Percentiles rank a stretch among this genome's conserved stretches.
Evolutionary conservation across 179 eudicot species (phyloP).

Genomic region (Actinidia chinensis): DNA sequence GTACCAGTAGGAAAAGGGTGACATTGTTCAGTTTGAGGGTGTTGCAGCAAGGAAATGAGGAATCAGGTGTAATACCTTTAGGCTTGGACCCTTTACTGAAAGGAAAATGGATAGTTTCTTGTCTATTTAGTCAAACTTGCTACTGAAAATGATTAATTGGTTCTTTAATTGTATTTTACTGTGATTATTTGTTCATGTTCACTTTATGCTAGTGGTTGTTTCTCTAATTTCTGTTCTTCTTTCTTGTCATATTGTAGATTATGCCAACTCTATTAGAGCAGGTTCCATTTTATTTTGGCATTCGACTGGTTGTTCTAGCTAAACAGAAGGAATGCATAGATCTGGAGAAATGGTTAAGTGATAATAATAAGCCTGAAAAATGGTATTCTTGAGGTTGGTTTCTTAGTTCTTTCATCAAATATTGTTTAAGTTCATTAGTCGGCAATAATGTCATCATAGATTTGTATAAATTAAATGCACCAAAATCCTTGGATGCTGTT

Average conservation of each 20-base stretch:
- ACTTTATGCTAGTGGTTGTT: conserved; percentile 4
- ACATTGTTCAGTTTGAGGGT: background rate
- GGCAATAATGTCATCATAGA: too few species aligned
- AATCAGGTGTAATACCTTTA: background rate
- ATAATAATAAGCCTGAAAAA: conserved; percentile 50
- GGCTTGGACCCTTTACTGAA: background rate
- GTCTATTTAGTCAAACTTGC: background rate
- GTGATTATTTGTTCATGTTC: background rate
- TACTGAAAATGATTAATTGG: background rate
- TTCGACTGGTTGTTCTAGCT: conserved; percentile 71
- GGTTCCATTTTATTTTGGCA: conserved; percentile 59
- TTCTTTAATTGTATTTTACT: background rate
- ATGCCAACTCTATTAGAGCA: conserved; percentile 58
- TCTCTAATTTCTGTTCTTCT: background rate
- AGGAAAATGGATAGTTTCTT: background rate
- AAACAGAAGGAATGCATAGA: conserved; percentile 61
- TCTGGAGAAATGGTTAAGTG: conserved; percentile 75
- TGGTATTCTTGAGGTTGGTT: conserved; percentile 59
- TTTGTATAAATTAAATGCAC: background rate
- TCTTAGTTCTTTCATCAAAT: background rate
- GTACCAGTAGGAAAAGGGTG: background rate
- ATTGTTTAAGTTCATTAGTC: conserved; percentile 3
- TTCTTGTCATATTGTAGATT: conserved; percentile 46
- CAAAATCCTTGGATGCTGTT: background rate
- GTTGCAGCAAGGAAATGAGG: background rate